phyloP scores from a whole-genome alignment of 2,329 filamentous ascomycete genomes.

The Alternaria brassicae region DNA sequence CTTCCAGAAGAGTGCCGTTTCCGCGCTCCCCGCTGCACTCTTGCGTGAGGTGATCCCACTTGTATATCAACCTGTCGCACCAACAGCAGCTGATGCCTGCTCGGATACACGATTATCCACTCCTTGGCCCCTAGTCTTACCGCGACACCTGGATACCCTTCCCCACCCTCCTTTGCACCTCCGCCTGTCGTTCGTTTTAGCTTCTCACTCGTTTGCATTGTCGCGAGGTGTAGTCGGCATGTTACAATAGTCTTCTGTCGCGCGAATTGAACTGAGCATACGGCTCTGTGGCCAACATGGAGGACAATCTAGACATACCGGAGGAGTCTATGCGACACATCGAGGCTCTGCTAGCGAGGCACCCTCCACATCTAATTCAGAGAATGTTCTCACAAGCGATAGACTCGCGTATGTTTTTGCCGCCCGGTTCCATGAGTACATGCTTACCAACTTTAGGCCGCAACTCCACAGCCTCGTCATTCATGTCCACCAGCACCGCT shows the following conservation, averaged over 20 bases:
- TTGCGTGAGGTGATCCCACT: conserved; percentile 43
- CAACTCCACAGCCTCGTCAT: conserved; percentile 44
- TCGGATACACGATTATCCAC: conserved; percentile 45
- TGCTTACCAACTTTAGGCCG: conserved; percentile 41
- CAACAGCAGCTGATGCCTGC: conserved; percentile 42
- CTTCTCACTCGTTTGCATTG: conserved; percentile 14
- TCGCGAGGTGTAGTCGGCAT: conserved; percentile 28
- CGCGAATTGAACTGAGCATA: conserved; percentile 18
- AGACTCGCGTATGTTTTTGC: conserved; percentile 42
- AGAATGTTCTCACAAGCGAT: conserved; percentile 48
- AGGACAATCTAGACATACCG: conserved; percentile 45
- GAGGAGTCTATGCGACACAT: conserved; percentile 50
- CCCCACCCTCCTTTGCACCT: conserved; percentile 30
- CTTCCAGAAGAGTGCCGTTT: conserved; percentile 49
- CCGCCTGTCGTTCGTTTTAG: conserved; percentile 17
- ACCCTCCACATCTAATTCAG: conserved; percentile 47
- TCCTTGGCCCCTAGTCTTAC: conserved; percentile 35
- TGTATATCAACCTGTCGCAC: conserved; percentile 47
- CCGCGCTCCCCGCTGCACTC: conserved; percentile 44
- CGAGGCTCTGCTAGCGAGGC: conserved; percentile 45
- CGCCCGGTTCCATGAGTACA: neutral
- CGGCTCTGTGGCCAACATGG: conserved; percentile 35
- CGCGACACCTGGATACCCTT: conserved; percentile 29
- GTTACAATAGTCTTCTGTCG: conserved; percentile 19
- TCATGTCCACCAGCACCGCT: conserved; percentile 41